Evolutionary conservation across 2,329 filamentous ascomycete genomes (phyloP), one percentile per base, ranked within the genome.

Genomic region (Cyphellophora attinorum): DNA sequence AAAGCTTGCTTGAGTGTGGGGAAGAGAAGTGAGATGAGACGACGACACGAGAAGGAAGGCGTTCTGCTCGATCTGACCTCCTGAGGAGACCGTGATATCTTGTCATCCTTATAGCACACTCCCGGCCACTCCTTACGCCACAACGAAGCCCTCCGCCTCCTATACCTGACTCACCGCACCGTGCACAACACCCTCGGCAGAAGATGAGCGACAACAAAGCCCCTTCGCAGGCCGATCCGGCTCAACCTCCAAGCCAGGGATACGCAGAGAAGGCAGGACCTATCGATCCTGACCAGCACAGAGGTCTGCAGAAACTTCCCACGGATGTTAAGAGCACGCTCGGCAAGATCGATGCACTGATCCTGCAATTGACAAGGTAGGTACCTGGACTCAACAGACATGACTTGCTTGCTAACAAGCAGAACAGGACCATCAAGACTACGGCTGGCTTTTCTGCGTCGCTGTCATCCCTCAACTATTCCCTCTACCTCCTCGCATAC

Each of bases 381-480:
- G 41, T 34, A 2, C 29, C 6, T 16, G 10, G 13, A 16, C 25
- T 35, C 21, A 12, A 10, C 12, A 33, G 11, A 25, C 19, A 15
- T 10, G 21, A 11, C 6, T 16, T 16, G 16, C 19, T n/a, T 8
- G 16, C 13, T 33, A n/a, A 18, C 18, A n/a, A n/a, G n/a, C n/a
- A n/a, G n/a, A 11, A 25, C 35, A 76, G 76, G 45, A 74, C 81
- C 52, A 65, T 85, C 48, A 70, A 75, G 44, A 81, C 79, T 6
- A 75, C 81, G 29, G 58, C 70, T 21, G 81, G 81, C 51, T 75
- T 80, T 55, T 82, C 86, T 60, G 71, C 73, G 31, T 65, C 78
- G 42, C 74, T 88, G 48, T 71, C 79, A 43, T 74, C 80, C 46
- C 55, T 79, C 42, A 75, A 78, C 61, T 89, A 88, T 64, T 61